A percentile compares a stretch with the other conserved stretches of the same genome.
phyloP scores from a whole-genome alignment of 768 basidiomycete species.

The Lactarius trivialis region DNA sequence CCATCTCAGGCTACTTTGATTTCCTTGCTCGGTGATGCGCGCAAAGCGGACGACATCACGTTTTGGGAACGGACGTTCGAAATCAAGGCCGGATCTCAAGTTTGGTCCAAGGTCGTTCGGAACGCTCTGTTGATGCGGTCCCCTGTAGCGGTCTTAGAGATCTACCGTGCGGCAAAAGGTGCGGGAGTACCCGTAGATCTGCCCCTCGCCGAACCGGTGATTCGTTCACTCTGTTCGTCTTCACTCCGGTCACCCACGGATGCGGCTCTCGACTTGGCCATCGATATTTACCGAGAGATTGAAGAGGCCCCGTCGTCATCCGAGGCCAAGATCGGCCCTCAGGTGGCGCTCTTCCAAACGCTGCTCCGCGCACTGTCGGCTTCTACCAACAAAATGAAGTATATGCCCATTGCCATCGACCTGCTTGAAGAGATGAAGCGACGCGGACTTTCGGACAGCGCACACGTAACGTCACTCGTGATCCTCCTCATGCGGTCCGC shows the following conservation, averaged over 20 bases:
- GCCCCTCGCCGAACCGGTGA: slow-evolving; percentile 47
- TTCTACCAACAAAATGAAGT: slow-evolving; percentile 40
- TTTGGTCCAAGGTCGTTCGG: slow-evolving; percentile 51
- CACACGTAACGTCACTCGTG: slow-evolving; percentile 45
- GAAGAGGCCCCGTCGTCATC: not conserved
- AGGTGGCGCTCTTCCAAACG: slow-evolving; percentile 43
- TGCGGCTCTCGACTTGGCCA: slow-evolving; percentile 44
- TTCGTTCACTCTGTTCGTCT: slow-evolving; percentile 43
- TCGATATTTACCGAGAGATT: slow-evolving; percentile 48
- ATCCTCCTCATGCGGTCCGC: slow-evolving; percentile 64
- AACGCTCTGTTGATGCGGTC: slow-evolving; percentile 41
- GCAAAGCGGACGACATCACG: slow-evolving; percentile 3
- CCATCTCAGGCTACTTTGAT: slow-evolving; percentile 18
- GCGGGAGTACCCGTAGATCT: slow-evolving; percentile 44
- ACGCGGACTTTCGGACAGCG: slow-evolving; percentile 41
- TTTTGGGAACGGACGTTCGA: slow-evolving; percentile 37
- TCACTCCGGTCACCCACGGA: slow-evolving; percentile 35
- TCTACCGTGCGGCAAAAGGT: slow-evolving; percentile 43
- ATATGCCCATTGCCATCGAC: slow-evolving; percentile 40
- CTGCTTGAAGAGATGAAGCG: slow-evolving; percentile 63
- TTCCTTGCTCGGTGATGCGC: slow-evolving; percentile 11
- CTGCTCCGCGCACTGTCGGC: slow-evolving; percentile 33
- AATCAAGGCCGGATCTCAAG: slow-evolving; percentile 35
- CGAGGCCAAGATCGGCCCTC: not conserved
- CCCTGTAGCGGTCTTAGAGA: slow-evolving; percentile 36